Percentiles rank a stretch among this genome's conserved stretches.
Conservation (phyloP, 176 grass and related monocot genomes). For the Chrysopogon serrulatus region DNA sequence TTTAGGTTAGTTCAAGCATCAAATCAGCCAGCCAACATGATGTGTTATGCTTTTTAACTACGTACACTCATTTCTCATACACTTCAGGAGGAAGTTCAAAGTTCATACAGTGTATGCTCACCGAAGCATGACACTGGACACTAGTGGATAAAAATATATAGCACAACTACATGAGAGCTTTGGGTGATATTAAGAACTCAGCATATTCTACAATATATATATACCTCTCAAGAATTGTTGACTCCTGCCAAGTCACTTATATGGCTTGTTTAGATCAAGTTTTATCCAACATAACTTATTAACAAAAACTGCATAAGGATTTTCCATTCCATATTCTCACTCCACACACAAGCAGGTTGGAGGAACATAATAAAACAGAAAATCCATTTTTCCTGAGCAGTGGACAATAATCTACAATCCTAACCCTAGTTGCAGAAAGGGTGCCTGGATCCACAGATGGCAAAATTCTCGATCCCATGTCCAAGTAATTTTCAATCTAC, state of each 20-base stretch:
- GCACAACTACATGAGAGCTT: background rate
- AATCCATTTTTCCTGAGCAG: background rate
- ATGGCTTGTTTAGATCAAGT: background rate
- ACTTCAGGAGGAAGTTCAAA: background rate
- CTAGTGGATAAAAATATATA: background rate
- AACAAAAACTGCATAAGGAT: background rate
- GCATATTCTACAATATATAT: background rate
- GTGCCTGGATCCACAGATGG: no score
- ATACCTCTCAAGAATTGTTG: conserved; percentile 5
- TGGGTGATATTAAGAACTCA: background rate
- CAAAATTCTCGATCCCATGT: background rate
- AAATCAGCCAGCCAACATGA: background rate
- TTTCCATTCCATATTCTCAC: background rate
- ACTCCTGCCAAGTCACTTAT: background rate
- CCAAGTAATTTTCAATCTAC: background rate
- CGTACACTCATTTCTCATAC: background rate
- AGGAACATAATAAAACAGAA: background rate
- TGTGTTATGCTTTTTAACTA: background rate
- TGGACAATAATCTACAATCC: no score
- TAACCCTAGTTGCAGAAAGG: no score
- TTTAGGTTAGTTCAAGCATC: background rate
- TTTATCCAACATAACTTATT: background rate
- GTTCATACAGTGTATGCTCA: background rate
- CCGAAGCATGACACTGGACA: background rate
- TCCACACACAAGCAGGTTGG: no score